Base-by-base conservation (phyloP, 192 early-diverging fungal species). In the Podochytrium sp. region DNA sequence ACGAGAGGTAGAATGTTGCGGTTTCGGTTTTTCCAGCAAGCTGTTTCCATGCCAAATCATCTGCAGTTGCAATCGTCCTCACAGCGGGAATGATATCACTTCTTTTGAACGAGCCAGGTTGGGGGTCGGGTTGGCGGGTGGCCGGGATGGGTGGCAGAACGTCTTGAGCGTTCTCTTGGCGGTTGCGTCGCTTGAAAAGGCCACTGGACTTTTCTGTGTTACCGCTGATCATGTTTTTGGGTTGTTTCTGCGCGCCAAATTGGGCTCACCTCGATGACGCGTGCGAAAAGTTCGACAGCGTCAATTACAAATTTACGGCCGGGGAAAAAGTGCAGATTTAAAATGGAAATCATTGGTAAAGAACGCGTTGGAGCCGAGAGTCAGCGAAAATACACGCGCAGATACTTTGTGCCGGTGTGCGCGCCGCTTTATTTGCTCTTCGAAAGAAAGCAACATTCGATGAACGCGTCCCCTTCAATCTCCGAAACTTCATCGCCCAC, bases 1-100 rank as follows among this genome's bases (percentile, higher is more conserved):
- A 87, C 52, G 88, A 83, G 40, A 93, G 75, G 76, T 97, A 95
- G 74, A 96, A 89, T 10, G 92, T 92, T 77, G 94, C 92, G 40
- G 90, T 93, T 78, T 97, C 95, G 5, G 95, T 94, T 4, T 90
- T 90, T 35, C 53, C 66, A 38, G 63, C n/a, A 18, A 71, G 61
- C 23, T 65, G 35, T 29, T 71, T 61, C 80, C 80, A 81, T 42
- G 75, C 52, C 16, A 81, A 43, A 37, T 72, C 70, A 5, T 75
- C 68, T 14, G 29, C 66, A 65, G 63, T 65, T 5, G 63, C 63
- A 5, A 14, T 30, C 14, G n/a, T 65, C 6, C 35, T 14, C 7
- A 0, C 16, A 20, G 29, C 12, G 14, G 16, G 33, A 1, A 61
- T 20, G 2, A 56, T n/a, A 40, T 69, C 66, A 10, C 27, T 33